Evolutionary conservation across 129 eudicot species (phyloP).

Genomic region (Helianthus annuus): HanXRQr2.0-SUNRISE NC_035439.2:89863253-89863752

Average conservation of each 20-base stretch:
- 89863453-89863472: conserved; percentile 30
- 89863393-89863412: background rate
- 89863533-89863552: conserved; percentile 45
- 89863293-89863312: background rate
- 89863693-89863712: conserved; percentile 18
- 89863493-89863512: conserved; percentile 13
- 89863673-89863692: conserved; percentile 15
- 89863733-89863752: background rate
- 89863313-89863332: conserved; percentile 6
- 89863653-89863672: background rate
- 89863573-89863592: conserved; percentile 70
- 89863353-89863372: background rate
- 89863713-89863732: conserved; percentile 19
- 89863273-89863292: too few relatives aligned
- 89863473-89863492: conserved; percentile 38
- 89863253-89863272: too few relatives aligned
- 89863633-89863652: conserved; percentile 14
- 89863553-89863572: conserved; percentile 49
- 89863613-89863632: conserved; percentile 35
- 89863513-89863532: conserved; percentile 31
- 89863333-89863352: background rate
- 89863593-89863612: conserved; percentile 71
- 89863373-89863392: background rate
- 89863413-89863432: conserved; percentile 1
- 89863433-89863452: conserved; percentile 67